Evolutionary conservation across 208 protist species (phyloP).

Genomic region (Naegleria gruberi): DNA sequence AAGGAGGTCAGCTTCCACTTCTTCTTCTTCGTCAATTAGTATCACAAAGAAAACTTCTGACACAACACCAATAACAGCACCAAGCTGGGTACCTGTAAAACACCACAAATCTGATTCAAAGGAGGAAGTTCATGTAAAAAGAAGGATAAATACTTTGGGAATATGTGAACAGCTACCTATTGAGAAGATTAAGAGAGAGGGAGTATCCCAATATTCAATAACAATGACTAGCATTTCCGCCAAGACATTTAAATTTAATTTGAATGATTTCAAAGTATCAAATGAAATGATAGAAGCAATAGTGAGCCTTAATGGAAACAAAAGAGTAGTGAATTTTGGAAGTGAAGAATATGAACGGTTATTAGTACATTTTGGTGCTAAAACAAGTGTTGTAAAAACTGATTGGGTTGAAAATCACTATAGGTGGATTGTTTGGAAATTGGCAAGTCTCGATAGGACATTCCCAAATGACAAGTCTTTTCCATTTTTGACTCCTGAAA

Average conservation of each 20-base stretch:
- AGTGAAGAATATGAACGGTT: not conserved
- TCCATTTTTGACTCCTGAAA: not conserved
- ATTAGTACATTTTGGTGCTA: not conserved
- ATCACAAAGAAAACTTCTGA: not conserved
- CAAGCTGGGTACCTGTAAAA: not conserved
- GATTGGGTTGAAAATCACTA: conserved; percentile 8
- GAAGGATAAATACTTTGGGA: not conserved
- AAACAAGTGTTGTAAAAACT: not conserved
- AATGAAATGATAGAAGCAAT: not conserved
- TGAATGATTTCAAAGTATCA: not conserved
- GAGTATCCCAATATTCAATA: not conserved
- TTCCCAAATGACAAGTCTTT: not conserved
- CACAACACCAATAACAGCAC: not conserved
- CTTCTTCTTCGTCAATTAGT: not conserved
- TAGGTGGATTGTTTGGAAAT: conserved; percentile 14
- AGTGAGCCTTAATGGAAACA: not conserved
- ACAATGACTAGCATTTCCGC: not conserved
- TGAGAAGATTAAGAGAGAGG: not conserved
- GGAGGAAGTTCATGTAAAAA: not conserved
- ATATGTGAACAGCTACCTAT: not conserved
- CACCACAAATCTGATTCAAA: not conserved
- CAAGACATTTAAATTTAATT: not conserved
- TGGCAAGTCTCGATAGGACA: not conserved
- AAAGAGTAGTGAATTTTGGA: not conserved
- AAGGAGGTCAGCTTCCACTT: not conserved